These are phyloP conservation scores for Calamus simplicifolius DNA, from an alignment of 176 grass and related monocot genomes.

Conservation along the genomic window DNA sequence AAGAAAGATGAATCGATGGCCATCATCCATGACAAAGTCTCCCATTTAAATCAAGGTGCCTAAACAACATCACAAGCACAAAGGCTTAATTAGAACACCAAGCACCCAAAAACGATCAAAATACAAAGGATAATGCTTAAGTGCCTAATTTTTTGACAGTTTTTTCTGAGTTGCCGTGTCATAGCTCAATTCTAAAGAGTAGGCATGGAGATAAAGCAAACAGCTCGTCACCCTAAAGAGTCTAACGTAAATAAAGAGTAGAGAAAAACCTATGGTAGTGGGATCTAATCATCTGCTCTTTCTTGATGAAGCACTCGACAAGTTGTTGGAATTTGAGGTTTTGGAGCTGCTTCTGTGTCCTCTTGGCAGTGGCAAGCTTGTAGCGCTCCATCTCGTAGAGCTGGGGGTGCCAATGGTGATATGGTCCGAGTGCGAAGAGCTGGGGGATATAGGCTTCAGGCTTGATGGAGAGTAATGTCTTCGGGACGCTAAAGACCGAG, in stretches of 20 bases:
- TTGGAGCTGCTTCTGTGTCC: slow-evolving; percentile 3
- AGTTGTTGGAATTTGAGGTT: neutral
- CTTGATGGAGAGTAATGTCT: neutral
- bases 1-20: slow-evolving; percentile 72
- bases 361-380: slow-evolving; percentile 14
- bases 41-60: slow-evolving; percentile 52
- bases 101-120: no score
- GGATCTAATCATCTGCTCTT: slow-evolving; percentile 13
- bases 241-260: no score
- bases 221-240: no score
- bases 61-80: slow-evolving; percentile 1
- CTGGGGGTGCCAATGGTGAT: slow-evolving; percentile 13
- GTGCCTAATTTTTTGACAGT: no score
- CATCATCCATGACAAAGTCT: slow-evolving; percentile 81
- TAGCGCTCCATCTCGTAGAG: slow-evolving; percentile 23
- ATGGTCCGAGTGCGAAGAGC: slow-evolving; percentile 14
- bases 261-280: slow-evolving; percentile 4
- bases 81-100: no score
- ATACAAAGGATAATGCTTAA: no score
- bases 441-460: slow-evolving; percentile 14
- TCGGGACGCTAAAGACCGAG: slow-evolving; percentile 16
- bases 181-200: no score
- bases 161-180: no score
- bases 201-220: no score
- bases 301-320: neutral